Evolutionary conservation across 306 rosid genomes (phyloP), one percentile per base, ranked within the genome.

Genomic region (Rosa chinensis): DNA sequence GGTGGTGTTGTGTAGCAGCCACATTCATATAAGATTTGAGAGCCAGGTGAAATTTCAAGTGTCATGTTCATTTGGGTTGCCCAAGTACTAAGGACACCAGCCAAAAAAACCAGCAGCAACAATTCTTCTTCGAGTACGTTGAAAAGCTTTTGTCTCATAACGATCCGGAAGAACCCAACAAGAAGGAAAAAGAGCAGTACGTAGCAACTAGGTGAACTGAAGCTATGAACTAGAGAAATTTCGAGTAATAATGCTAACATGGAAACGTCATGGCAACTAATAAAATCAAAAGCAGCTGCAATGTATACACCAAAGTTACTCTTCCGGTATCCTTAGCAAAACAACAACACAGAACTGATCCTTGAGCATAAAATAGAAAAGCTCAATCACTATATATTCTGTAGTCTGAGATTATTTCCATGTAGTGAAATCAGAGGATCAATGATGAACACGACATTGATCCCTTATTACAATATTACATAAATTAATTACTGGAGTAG

Each of bases 381-480:
- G 53, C 18, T 49, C 1, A 14, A 11, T 49, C 53, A 11, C 4
- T 10, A 0, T 10, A 1, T 44, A 44, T 48, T 12, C 9, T 5
- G 21, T 52, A 16, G 59, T 52, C 9, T 17, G 59, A 52, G 59
- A 49, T 48, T 48, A 5, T 52, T 52, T 52, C 50, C 50, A 47
- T 47, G 14, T 47, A 47, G 50, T 47, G 50, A 12, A 47, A 47
- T 2, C 7, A 16, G 35, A 58, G 32, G 64, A 21, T 59, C 66
- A 59, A 2, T 59, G 64, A 58, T 59, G 4, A 59, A 59, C 66
- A 21, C 13, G 4, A 21, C 14, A 21, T 8, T 21, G 16, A 56
- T 56, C 63, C 63, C 32, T 56, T 56, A 56, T 56, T 56, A 56
- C 63, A 56, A n/a, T 9, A 58, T 58, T 58, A 58, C 64, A 58